Conservation (phyloP, 2,329 filamentous ascomycete genomes). For the Xylaria digitata region DNA sequence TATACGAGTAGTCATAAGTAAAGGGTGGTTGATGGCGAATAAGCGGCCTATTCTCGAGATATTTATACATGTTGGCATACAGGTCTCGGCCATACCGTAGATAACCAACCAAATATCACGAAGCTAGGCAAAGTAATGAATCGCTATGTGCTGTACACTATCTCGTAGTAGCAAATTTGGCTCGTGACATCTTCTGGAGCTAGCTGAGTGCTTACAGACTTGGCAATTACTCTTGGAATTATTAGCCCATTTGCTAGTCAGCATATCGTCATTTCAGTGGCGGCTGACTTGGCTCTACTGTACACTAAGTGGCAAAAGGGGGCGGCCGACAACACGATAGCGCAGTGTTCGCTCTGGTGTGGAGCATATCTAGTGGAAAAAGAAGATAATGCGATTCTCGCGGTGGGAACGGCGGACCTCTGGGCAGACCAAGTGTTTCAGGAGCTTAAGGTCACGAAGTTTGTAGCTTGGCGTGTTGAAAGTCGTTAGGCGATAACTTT, state of each 20-base stretch:
- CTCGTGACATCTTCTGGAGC: conserved; percentile 8
- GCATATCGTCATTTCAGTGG: conserved; percentile 18
- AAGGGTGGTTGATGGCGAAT: neutral
- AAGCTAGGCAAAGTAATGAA: neutral
- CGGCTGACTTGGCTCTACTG: conserved; percentile 23
- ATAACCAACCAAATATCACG: too few species aligned
- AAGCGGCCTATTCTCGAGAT: neutral
- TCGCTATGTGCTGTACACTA: neutral
- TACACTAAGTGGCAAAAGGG: conserved; percentile 11
- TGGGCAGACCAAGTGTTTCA: neutral
- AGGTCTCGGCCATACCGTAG: neutral
- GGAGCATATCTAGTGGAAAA: conserved; percentile 11
- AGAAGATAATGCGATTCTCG: conserved; percentile 9
- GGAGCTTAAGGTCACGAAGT: conserved; percentile 6
- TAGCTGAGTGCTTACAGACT: conserved; percentile 24
- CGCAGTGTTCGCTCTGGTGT: conserved; percentile 1
- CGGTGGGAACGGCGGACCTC: conserved; percentile 1
- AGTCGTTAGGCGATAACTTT: conserved; percentile 4
- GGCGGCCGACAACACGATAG: conserved; percentile 7
- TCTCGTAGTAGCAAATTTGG: conserved; percentile 1
- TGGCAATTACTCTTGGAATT: conserved; percentile 32
- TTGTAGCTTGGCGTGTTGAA: conserved; percentile 20
- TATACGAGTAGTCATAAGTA: neutral
- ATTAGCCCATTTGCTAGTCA: conserved; percentile 27
- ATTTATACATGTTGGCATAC: neutral